Base-by-base conservation (phyloP, 2,329 filamentous ascomycete genomes). In the Triangularia verruculosa region DNA sequence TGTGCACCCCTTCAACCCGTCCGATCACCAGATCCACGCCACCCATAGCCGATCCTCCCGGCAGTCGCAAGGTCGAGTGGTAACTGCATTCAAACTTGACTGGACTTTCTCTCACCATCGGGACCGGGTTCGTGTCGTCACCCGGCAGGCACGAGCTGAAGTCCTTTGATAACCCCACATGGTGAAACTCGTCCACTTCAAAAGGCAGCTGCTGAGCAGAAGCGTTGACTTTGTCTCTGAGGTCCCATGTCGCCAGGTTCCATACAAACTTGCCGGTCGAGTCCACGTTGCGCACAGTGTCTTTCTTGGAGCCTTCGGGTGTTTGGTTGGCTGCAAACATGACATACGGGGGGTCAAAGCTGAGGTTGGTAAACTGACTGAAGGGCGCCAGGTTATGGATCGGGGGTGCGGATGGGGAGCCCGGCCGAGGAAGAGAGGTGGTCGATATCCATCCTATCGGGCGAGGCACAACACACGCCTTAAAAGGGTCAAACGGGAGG, bases 361-460 rank as follows among this genome's bases (percentile, higher is more conserved):
- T 86, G 0, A 88, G 78, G 67, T 87, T 87, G 73, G 83, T 86
- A 78, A 88, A 88, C 73, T 88, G 85, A 0, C 77, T 81, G 74
- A 84, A 88, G 0, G 85, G 85, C 0, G 85, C 85, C 1, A 88
- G 79, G 67, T 87, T 87, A 70, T 82, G 76, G 2, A 8, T 27
- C 1, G 53, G 60, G 7, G 7, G 67, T 47, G n/a, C 5, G n/a
- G 39, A 11, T 8, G 39, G 39, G 5, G n/a, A 20, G 2, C 15
- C n/a, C 39, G n/a, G n/a, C 39, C 4, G n/a, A 17, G 20, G 39
- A 15, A 73, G 70, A n/a, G 79, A 81, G 64, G 80, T 76, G 0
- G 85, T 86, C 22, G 80, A 84, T 69, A 88, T 87, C 84, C 85
- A 88, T 67, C 85, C 86, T 59, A 88, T 87, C 22, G 85, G 84